Evolutionary conservation across 805 yeast genomes (phyloP), one percentile per base, ranked within the genome.

Genomic region (Yarrowia alimentaria): DNA sequence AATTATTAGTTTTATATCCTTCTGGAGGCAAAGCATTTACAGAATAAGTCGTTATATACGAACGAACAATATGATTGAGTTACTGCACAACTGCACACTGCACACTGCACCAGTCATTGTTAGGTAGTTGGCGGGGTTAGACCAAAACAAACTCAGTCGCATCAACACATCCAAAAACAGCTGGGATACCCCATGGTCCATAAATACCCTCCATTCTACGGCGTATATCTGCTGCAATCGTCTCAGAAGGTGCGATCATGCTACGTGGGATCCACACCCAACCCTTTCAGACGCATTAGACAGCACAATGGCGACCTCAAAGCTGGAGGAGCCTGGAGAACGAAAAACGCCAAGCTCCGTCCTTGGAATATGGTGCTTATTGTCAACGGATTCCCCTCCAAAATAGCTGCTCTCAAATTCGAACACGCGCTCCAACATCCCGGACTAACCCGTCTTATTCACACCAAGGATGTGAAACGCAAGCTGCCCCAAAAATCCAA

Each of bases 361-460:
- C 95, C 95, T 0, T 86, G 95, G 95, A 76, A 73, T 53, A 79
- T 83, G 81, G 62, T 74, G 0, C 54, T 77, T 51, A 58, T 80
- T 2, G 83, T 87, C 0, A 70, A 82, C 59, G 89, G 90, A 2
- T 86, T 87, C 60, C 87, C 87, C 0, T 77, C 80, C 6, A 79
- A 77, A 54, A 70, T 81, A 3, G 65, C 81, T 3, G 94, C 94
- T 0, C 65, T 87, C 47, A 90, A 80, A 63, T 86, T 86, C 64
- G 95, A 87, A 43, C 89, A 84, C 64, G 90, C 94, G 1, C 82
- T 85, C 78, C 95, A 86, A 58, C 93, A 85, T 63, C 70, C 81
- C 1, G 71, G 81, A 55, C 72, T 70, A 47, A 81, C 94, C 0
- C 68, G 88, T 29, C 86, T 79, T 60, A 78, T 85, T 3, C 60